Evolutionary conservation across 176 grass and related monocot genomes (phyloP), one percentile per base, ranked within the genome.

Genomic region (Dendrocalamus sinicus): DNA sequence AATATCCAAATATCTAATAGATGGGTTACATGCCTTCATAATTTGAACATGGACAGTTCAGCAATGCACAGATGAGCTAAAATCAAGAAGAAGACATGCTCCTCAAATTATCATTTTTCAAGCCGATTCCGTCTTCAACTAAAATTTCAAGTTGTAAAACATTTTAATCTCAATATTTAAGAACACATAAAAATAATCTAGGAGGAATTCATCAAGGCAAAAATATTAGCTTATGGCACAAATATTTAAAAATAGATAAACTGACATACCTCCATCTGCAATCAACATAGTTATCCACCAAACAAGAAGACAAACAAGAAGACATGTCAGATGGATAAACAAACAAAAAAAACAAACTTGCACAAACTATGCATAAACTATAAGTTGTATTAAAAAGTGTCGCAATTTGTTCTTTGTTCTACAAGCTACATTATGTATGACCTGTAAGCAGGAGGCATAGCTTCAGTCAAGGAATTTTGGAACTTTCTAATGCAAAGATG

Each of bases 211-310:
- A 83, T 76, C 10, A 48, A 58, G n/a, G 39, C 1, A 87, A 73
- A 3, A 83, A 37, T 0, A 73, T 37, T 71, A 64, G 73, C 44
- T 63, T 12, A 71, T 10, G 19, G 20, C 72, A 61, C 47, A 85
- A 32, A 32, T 43, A 64, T 30, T 45, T 6, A 24, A 17, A 11
- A 68, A 54, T 6, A 5, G 30, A 81, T 51, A 14, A 80, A 80
- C 77, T 82, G 37, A 68, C 90, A 46, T 92, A 92, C 92, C 90
- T 94, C 90, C 73, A 85, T 87, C 92, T 94, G 87, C 39, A 90
- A 61, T 74, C 46, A 80, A 51, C 40, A 84, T 9, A 60, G 41
- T 15, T 72, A 71, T 48, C 62, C 68, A 0, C 51, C 5, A 73
- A 79, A 72, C 19, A 71, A 88, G 64, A 81, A 51, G 9, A 10